Base-by-base conservation (phyloP, 371 early-diverging fungal genomes). In the Phascolomyces articulosus region DNA sequence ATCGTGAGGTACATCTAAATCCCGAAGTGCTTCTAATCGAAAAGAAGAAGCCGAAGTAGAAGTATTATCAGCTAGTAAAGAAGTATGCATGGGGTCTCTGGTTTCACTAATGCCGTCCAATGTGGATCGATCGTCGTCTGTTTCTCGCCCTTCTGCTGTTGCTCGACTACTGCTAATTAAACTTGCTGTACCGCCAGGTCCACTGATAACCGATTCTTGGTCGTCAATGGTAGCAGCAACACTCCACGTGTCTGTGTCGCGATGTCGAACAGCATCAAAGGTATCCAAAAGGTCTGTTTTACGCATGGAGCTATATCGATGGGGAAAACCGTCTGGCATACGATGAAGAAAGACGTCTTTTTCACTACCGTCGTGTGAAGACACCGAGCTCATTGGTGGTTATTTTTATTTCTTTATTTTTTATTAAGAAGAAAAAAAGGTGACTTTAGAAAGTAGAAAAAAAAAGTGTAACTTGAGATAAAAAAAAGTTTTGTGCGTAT, bases 221-320 rank as follows among this genome's bases (percentile, higher is more conserved):
- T 83, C 83, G 63, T 83, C 83, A 68, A 83, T 72, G 10, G 83
- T 83, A 1, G 83, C 83, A 16, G 83, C 83, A 3, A 83, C 83
- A 71, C 80, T 79, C 83, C 83, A 83, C 6, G 77, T 60, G 54
- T 83, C 83, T 16, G 80, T 79, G 51, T 83, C 83, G 31, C 80
- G 76, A 41, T 41, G 61, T 26, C 44, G 65, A 23, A 55, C 58
- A 34, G 56, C 27, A 54, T 83, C 83, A 38, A 83, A 62, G 6
- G 78, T 78, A 57, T 82, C 83, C 41, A 82, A 67, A 20, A 83
- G 65, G 57, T 83, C 83, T 7, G 83, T 80, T 61, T 83, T 83
- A 28, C 83, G 78, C 60, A 83, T 65, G 38, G 75, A 74, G 9
- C 78, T 71, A 48, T 78, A 78, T 15, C 83, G 69, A 51, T 66